Evolutionary conservation across 805 yeast species (phyloP), one percentile per base, ranked within the genome.

Genomic region (Zygotorulaspora sp.): DNA sequence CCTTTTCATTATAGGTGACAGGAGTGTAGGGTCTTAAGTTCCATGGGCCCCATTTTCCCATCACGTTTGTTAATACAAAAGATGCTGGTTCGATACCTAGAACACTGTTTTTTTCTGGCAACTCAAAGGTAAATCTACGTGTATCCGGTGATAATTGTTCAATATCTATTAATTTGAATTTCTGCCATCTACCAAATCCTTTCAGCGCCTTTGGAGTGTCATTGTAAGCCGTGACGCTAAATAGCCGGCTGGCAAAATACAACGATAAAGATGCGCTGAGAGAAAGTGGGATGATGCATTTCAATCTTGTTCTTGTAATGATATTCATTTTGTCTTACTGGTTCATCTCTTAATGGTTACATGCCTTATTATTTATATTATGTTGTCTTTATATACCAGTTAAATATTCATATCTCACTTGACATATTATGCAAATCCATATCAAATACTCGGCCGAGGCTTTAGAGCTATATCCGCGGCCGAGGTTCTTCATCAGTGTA

Each of bases 11-110:
- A 44, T 82, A 76, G 17, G 84, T 77, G 35, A 84, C 81, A 23
- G 94, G 94, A 3, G 87, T 78, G 54, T 84, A 84, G 59, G 78
- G 80, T 55, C 89, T 74, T 35, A 75, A 30, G 96, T 88, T 26
- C 22, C 37, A 26, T 2, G 37, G 37, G 11, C 23, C 23, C 37
- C 30, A 26, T 11, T n/a, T 26, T 10, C 16, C 12, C 6, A 24
- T 11, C 16, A 27, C 32, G 16, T 34, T 34, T 5, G 32, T 18
- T 18, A 34, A 14, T 17, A 34, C 32, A 20, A 34, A 34, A 10
- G 37, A 34, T 15, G 13, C 20, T 6, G 32, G 37, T 20, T 34
- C 13, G 5, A 34, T 6, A 6, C 37, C 37, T 6, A 17, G 19
- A 12, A 26, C 12, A 15, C 24, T 17, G 14, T 25, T 25, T 6